Conservation (phyloP, 2,329 filamentous ascomycete genomes). For the Zalaria obscura region DNA sequence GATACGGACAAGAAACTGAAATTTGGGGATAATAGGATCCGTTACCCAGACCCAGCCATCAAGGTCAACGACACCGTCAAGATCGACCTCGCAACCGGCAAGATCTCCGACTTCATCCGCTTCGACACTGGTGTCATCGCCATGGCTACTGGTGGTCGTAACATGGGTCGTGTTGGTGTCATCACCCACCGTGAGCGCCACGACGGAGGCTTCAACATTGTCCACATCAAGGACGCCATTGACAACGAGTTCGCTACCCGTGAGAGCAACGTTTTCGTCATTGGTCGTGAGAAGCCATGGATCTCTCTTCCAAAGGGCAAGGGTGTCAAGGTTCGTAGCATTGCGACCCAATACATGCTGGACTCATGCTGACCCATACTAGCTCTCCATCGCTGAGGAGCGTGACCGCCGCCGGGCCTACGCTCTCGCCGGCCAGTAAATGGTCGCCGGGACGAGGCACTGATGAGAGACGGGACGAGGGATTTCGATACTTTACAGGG, state of each 20-base stretch:
- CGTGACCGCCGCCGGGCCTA: constrained; percentile 86
- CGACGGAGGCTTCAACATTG: constrained; percentile 99
- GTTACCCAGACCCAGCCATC: constrained; percentile 79
- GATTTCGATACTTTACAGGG: neutral
- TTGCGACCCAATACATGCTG: no score
- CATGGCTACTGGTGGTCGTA: constrained; percentile 98
- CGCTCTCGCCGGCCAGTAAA: constrained; percentile 31
- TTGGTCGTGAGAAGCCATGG: constrained; percentile 97
- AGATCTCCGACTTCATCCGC: constrained; percentile 95
- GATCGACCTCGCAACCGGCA: constrained; percentile 85
- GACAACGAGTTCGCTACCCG: constrained; percentile 99
- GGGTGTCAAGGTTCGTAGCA: constrained; percentile 67
- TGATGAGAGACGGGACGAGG: neutral
- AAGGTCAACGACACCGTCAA: constrained; percentile 99
- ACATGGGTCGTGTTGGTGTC: constrained; percentile 99
- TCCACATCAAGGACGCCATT: constrained; percentile 99
- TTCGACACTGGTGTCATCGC: constrained; percentile 97
- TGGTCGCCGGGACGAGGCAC: neutral
- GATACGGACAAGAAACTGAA: constrained; percentile 31
- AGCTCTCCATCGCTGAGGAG: constrained; percentile 97
- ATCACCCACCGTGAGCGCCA: constrained; percentile 99
- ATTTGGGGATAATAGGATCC: constrained; percentile 15
- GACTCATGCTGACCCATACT: constrained; percentile 8
- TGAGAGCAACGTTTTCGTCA: constrained; percentile 99
- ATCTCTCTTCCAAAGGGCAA: constrained; percentile 99